phyloP scores from a whole-genome alignment of 768 basidiomycete species.

The Suillus subluteus region DNA sequence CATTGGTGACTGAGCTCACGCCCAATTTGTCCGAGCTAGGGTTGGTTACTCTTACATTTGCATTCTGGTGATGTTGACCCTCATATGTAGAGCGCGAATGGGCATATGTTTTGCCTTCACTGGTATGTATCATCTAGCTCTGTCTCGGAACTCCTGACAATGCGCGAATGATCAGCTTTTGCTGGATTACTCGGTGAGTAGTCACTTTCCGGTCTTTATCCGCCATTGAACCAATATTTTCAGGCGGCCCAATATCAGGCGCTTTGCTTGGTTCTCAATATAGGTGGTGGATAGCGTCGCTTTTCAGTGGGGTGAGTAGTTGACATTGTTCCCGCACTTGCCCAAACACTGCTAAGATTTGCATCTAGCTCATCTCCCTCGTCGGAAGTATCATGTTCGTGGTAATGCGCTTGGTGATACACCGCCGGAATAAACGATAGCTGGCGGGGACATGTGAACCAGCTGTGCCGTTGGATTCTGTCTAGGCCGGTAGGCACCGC shows the following conservation, averaged over 20 bases:
- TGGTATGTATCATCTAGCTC: not conserved
- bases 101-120: not conserved
- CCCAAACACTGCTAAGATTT: not conserved
- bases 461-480: no score
- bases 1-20: no score
- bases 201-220: not conserved
- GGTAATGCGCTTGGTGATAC: not conserved
- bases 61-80: no score
- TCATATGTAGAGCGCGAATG: no score
- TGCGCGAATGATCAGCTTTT: not conserved
- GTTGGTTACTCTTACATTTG: no score
- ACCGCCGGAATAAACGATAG: no score
- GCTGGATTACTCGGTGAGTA: not conserved
- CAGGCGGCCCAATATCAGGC: no score
- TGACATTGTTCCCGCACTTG: not conserved
- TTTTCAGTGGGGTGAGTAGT: not conserved
- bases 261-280: no score
- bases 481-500: no score
- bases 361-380: not conserved
- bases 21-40: no score
- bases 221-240: not conserved
- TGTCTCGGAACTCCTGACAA: not conserved
- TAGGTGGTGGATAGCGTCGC: no score
- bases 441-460: no score
- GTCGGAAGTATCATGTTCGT: not conserved